A percentile compares a stretch with the other conserved stretches of the same genome.
Conservation (phyloP, 208 protist genomes). For the Trypanosomatidae sp. region DNA sequence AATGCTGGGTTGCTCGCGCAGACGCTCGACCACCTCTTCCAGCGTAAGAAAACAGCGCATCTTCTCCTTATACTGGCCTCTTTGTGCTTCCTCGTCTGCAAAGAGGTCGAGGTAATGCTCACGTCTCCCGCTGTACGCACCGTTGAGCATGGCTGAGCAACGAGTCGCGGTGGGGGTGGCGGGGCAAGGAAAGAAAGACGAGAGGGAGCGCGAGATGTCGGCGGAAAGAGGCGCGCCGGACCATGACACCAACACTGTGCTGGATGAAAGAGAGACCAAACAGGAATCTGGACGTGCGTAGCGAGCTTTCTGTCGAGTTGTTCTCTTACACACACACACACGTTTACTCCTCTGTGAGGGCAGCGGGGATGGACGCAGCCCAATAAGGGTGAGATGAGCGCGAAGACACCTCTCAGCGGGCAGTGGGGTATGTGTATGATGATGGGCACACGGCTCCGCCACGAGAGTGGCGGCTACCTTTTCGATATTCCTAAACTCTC, state of each 20-base stretch:
- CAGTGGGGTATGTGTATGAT: neutral
- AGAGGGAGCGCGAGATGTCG: neutral
- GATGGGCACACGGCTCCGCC: neutral
- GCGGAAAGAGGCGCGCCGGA: neutral
- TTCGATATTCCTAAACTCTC: neutral
- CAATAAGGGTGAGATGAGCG: neutral
- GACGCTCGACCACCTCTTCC: slow-evolving; percentile 41
- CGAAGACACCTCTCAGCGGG: neutral
- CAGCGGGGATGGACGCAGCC: neutral
- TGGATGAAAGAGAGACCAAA: neutral
- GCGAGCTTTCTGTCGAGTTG: neutral
- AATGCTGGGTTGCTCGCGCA: slow-evolving; percentile 35
- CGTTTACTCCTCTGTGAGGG: neutral
- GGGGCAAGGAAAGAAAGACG: neutral
- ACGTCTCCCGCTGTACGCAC: slow-evolving; percentile 16
- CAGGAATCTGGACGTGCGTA: neutral
- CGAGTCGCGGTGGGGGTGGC: neutral
- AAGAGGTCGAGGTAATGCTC: slow-evolving; percentile 63
- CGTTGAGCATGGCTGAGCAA: slow-evolving; percentile 18
- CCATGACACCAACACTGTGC: neutral
- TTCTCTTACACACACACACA: neutral
- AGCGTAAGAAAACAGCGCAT: slow-evolving; percentile 37
- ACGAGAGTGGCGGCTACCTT: neutral
- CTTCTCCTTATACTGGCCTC: slow-evolving; percentile 29
- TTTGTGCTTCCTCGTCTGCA: slow-evolving; percentile 41